Evolutionary conservation across 2,329 filamentous ascomycete genomes (phyloP).

Genomic region (Sarocladium oryzae): DNA sequence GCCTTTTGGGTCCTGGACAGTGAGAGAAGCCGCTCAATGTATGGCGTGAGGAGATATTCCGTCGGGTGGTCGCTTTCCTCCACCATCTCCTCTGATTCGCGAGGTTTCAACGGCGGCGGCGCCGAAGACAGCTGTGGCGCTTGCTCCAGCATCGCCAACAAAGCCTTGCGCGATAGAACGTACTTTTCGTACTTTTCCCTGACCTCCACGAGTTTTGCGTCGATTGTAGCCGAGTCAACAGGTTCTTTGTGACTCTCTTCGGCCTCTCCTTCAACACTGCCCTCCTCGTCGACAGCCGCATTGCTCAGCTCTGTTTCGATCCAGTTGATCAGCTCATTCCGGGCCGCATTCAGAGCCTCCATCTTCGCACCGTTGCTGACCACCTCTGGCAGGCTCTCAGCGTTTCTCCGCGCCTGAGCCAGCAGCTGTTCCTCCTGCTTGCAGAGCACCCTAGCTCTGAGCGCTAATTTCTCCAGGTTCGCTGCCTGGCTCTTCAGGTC

Average conservation of each 20-base stretch:
- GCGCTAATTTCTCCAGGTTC: conserved; percentile 50
- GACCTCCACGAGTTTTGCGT: conserved; percentile 38
- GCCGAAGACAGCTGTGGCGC: conserved; percentile 21
- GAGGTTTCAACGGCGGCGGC: conserved; percentile 11
- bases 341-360: conserved; percentile 47
- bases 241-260: conserved; percentile 13
- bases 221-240: conserved; percentile 23
- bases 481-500: conserved; percentile 42
- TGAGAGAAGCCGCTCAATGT: conserved; percentile 46
- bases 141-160: conserved; percentile 36
- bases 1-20: conserved; percentile 51
- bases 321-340: conserved; percentile 57
- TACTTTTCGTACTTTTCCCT: conserved; percentile 50
- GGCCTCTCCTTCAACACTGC: conserved; percentile 18
- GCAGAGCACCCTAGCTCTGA: conserved; percentile 51
- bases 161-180: conserved; percentile 38
- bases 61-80: conserved; percentile 6
- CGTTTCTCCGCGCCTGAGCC: conserved; percentile 35
- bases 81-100: not conserved
- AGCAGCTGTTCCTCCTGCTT: conserved; percentile 51
- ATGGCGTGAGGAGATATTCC: conserved; percentile 46
- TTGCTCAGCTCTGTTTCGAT: conserved; percentile 56
- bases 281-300: conserved; percentile 31
- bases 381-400: conserved; percentile 22
- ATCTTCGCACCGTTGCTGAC: conserved; percentile 36